Percentiles rank a stretch among this genome's conserved stretches.
phyloP scores from a whole-genome alignment of 2,329 filamentous ascomycete genomes.

The Paraphaeosphaeria minitans region DNA sequence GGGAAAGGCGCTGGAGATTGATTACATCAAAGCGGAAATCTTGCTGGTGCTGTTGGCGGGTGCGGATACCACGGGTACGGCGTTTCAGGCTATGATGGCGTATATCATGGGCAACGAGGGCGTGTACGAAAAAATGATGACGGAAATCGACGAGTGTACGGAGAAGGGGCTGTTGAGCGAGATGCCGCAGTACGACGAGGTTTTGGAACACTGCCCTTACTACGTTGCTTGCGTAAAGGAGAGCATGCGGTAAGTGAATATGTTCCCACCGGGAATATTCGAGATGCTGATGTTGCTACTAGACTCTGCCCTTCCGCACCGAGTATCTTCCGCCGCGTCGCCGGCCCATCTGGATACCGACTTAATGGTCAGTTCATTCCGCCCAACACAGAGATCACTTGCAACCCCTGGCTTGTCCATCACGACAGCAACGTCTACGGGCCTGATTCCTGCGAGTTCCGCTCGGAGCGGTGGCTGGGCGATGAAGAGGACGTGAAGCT shows the following conservation, averaged over 20 bases:
- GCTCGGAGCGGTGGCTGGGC: conserved; percentile 39
- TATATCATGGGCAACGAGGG: conserved; percentile 4
- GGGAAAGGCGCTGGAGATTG: conserved; percentile 54
- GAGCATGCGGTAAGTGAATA: conserved; percentile 45
- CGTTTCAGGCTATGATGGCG: conserved; percentile 55
- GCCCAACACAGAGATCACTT: conserved; percentile 34
- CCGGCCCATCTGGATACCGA: conserved; percentile 40
- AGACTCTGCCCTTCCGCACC: conserved; percentile 57
- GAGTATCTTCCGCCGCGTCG: conserved; percentile 57
- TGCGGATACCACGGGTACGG: conserved; percentile 59
- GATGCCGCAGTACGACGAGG: conserved; percentile 35
- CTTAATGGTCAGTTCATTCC: conserved; percentile 42
- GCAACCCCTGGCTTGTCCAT: conserved; percentile 38
- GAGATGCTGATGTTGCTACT: neutral
- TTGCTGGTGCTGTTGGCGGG: conserved; percentile 59
- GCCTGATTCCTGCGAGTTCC: conserved; percentile 33
- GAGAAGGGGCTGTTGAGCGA: conserved; percentile 32
- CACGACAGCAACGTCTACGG: conserved; percentile 37
- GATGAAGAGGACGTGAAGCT: conserved; percentile 47
- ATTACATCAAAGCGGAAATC: conserved; percentile 61
- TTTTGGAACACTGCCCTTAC: conserved; percentile 48
- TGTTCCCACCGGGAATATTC: neutral
- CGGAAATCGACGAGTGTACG: conserved; percentile 51
- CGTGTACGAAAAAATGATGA: conserved; percentile 55
- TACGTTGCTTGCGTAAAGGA: conserved; percentile 59